Evolutionary conservation across 78 protist species (phyloP).

Genomic region (Ministeria vibrans): DNA sequence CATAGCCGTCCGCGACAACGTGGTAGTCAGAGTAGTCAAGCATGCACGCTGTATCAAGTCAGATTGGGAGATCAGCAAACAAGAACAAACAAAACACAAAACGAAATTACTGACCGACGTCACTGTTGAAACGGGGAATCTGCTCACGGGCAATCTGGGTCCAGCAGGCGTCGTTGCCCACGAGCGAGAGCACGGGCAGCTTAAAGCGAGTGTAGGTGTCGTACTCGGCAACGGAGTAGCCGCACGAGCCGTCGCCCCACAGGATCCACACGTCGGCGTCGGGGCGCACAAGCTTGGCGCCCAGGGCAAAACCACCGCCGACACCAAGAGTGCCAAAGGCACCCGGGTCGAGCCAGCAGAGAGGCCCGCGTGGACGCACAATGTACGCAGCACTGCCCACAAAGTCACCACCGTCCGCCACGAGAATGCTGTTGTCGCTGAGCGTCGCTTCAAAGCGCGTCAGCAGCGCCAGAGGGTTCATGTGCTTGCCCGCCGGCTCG

Average conservation of each 20-base stretch:
- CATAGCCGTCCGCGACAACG: conserved; percentile 44
- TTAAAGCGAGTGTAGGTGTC: conserved; percentile 61
- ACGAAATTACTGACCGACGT: no score
- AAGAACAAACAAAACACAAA: no score
- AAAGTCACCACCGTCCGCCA: conserved; percentile 79
- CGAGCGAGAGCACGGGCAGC: conserved; percentile 47
- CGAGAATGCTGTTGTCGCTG: conserved; percentile 27
- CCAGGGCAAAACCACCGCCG: conserved; percentile 74
- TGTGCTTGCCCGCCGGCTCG: neutral
- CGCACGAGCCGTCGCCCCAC: conserved; percentile 74
- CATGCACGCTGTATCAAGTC: no score
- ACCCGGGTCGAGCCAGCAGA: conserved; percentile 74
- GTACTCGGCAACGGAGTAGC: conserved; percentile 56
- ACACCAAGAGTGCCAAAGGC: conserved; percentile 75
- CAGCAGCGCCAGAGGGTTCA: neutral
- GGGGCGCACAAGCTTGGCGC: conserved; percentile 54
- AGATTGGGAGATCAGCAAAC: no score
- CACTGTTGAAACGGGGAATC: conserved; percentile 14
- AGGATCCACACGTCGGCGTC: conserved; percentile 64
- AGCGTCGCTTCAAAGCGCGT: conserved; percentile 15
- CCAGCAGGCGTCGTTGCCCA: conserved; percentile 80
- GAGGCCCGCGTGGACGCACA: conserved; percentile 59
- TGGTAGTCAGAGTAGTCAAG: conserved; percentile 44
- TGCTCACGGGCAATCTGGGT: conserved; percentile 55
- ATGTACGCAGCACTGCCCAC: conserved; percentile 62